phyloP scores from a whole-genome alignment of 1,139 yeast genomes.

The Diutina pseudorugosa region DNA sequence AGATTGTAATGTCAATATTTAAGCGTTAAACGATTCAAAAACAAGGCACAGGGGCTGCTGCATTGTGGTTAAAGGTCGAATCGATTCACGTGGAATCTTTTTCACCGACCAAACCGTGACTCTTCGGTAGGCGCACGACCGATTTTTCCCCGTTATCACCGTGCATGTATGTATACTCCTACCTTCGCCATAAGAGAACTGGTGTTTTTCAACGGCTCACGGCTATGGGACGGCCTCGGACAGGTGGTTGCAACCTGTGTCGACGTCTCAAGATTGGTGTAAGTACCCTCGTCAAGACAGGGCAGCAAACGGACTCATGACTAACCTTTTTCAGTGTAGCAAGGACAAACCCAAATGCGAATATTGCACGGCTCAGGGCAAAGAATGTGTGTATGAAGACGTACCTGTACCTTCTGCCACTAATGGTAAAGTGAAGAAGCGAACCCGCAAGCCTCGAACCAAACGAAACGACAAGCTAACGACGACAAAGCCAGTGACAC shows the following conservation, averaged over 20 bases:
- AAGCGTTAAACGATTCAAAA: too few relatives aligned
- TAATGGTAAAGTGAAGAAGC: background rate
- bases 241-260: background rate
- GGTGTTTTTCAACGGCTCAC: background rate
- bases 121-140: background rate
- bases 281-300: background rate
- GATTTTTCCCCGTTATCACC: background rate
- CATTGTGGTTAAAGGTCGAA: too few relatives aligned
- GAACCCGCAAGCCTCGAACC: background rate
- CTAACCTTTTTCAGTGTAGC: background rate
- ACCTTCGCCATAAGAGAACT: background rate
- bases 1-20: too few relatives aligned
- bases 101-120: too few relatives aligned
- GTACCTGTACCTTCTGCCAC: background rate
- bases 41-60: too few relatives aligned
- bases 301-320: background rate
- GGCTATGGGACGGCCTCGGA: background rate
- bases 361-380: background rate
- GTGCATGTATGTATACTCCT: background rate
- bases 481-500: background rate
- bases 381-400: background rate
- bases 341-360: background rate
- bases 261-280: constrained; percentile 1
- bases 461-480: background rate
- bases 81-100: too few relatives aligned